A percentile compares a stretch with the other conserved stretches of the same genome.
Conservation (phyloP, 179 eudicot genomes). For the Drosera spatulata region DNA sequence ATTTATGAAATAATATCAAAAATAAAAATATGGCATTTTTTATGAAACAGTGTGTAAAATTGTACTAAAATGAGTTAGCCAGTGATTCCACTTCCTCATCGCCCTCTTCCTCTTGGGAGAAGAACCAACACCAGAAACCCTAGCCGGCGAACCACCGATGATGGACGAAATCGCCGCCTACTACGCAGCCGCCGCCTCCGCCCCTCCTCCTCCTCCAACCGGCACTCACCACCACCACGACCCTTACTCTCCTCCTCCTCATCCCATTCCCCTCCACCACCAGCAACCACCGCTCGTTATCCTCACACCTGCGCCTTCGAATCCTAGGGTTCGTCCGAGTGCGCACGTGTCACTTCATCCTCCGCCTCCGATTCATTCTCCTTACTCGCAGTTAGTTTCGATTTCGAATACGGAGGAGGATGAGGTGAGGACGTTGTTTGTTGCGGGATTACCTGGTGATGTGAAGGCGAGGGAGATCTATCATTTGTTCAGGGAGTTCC, state of each 20-base stretch:
- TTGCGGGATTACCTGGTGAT: slow-evolving; percentile 81
- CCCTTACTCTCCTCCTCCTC: slow-evolving; percentile 24
- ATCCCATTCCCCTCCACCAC: slow-evolving; percentile 9
- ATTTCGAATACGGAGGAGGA: slow-evolving; percentile 24
- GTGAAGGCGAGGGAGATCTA: slow-evolving; percentile 75
- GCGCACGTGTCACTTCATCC: slow-evolving; percentile 20
- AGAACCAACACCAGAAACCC: too few relatives aligned
- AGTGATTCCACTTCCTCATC: too few relatives aligned
- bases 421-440: slow-evolving; percentile 71
- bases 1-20: too few relatives aligned
- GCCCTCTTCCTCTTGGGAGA: too few relatives aligned
- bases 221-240: slow-evolving; percentile 16
- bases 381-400: slow-evolving; percentile 9
- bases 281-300: slow-evolving; percentile 9
- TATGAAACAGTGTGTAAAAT: too few relatives aligned
- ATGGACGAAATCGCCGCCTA: slow-evolving; percentile 55
- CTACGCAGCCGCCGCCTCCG: slow-evolving; percentile 14
- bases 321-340: slow-evolving; percentile 19
- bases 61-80: too few relatives aligned
- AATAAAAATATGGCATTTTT: too few relatives aligned
- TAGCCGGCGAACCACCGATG: too few relatives aligned
- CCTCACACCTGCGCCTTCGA: slow-evolving; percentile 7
- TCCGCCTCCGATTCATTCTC: slow-evolving; percentile 10
- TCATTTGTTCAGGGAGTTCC: slow-evolving; percentile 80
- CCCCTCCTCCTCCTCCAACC: slow-evolving; percentile 19